Conservation (phyloP, 129 eudicot species). For the Smallanthus sonchifolius region DNA sequence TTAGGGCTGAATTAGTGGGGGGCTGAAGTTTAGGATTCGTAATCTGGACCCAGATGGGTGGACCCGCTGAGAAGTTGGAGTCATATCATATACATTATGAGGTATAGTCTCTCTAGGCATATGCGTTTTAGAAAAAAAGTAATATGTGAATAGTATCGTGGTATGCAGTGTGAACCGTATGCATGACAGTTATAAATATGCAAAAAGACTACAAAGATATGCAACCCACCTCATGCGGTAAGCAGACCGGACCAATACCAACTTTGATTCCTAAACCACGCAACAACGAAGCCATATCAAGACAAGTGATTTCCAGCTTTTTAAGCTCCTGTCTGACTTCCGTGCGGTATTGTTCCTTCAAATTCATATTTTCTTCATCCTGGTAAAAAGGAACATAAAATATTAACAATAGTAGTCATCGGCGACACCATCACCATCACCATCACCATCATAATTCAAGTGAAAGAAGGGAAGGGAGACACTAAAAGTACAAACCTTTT, state of each 20-base stretch:
- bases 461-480: not conserved
- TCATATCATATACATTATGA: not conserved
- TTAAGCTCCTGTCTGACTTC: conserved; percentile 53
- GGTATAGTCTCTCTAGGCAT: not conserved
- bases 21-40: too few relatives aligned
- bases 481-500: conserved; percentile 53
- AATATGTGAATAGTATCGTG: not conserved
- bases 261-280: conserved; percentile 60
- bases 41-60: too few relatives aligned
- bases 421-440: not conserved
- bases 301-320: conserved; percentile 47
- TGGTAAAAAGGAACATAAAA: conserved; percentile 8
- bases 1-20: too few relatives aligned
- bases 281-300: conserved; percentile 76
- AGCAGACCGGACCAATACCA: conserved; percentile 38
- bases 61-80: too few relatives aligned
- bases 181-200: not conserved
- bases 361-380: conserved; percentile 80
- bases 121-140: not conserved
- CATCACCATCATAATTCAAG: not conserved
- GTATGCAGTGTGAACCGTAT: not conserved
- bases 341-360: conserved; percentile 68
- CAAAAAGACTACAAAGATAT: not conserved
- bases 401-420: not conserved
- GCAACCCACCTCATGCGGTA: conserved; percentile 54